Conservation (phyloP, 305 asterid species). For the Withania somnifera region DNA sequence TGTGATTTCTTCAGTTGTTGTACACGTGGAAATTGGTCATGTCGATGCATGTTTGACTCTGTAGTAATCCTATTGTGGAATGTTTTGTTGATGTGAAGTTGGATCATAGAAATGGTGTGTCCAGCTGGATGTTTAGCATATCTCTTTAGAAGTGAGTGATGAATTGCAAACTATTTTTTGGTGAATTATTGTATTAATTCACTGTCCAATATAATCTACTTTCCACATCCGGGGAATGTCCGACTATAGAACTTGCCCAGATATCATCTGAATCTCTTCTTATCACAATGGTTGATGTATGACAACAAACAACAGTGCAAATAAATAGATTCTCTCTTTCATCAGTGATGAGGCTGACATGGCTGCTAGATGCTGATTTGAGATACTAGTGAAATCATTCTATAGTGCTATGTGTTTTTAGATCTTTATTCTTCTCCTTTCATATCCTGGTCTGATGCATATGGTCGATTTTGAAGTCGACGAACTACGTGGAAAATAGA, state of each 20-base stretch:
- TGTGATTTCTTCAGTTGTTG: neutral
- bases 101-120: neutral
- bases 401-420: neutral
- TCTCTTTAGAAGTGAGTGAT: conserved; percentile 2
- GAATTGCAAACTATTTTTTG: neutral
- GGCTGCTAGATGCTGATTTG: neutral
- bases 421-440: neutral
- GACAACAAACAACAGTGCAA: neutral
- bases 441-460: neutral
- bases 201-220: neutral
- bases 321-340: neutral
- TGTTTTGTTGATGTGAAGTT: neutral
- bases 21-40: conserved; percentile 1
- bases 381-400: neutral
- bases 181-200: neutral
- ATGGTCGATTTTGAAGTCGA: neutral
- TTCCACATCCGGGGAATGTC: neutral
- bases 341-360: neutral
- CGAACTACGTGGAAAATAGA: no score
- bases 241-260: neutral
- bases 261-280: neutral
- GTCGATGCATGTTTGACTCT: neutral
- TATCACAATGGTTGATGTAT: neutral
- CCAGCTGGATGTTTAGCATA: neutral
- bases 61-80: neutral